These are phyloP conservation scores for Fraxinus ornus DNA, from an alignment of 305 asterid species.

Conservation along the genomic window DNA sequence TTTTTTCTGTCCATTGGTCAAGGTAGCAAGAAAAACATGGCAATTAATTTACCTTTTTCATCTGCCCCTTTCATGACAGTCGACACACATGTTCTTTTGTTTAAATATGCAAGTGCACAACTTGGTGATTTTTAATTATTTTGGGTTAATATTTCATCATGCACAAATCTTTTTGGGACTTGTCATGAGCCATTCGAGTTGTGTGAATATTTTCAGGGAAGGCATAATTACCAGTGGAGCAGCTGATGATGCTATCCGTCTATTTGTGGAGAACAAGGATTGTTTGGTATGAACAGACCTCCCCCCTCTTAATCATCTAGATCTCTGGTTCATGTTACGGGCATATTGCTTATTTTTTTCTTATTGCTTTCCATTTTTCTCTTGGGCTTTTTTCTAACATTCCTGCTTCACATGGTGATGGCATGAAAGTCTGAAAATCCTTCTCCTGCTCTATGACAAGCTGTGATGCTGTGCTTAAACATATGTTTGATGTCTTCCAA, in stretches of 20 bases:
- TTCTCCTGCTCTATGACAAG: background rate
- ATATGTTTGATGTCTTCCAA: background rate
- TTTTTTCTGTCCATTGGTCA: slow-evolving; percentile 53
- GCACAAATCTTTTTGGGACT: background rate
- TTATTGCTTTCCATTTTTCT: background rate
- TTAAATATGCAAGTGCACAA: background rate
- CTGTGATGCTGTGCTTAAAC: background rate
- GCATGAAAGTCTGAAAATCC: background rate
- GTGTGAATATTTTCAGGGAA: slow-evolving; percentile 31
- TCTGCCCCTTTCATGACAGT: background rate
- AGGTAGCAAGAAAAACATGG: slow-evolving; percentile 30
- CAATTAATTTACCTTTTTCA: background rate
- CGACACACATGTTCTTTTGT: background rate
- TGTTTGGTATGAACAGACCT: slow-evolving; percentile 29
- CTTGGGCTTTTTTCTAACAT: background rate
- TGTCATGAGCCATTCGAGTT: background rate
- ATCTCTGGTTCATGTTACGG: background rate
- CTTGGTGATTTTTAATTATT: background rate
- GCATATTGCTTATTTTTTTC: background rate
- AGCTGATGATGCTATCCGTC: slow-evolving; percentile 51
- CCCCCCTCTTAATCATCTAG: background rate
- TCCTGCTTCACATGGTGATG: background rate
- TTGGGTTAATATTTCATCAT: background rate
- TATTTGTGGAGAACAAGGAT: slow-evolving; percentile 41
- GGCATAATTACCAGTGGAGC: slow-evolving; percentile 52